phyloP scores from a whole-genome alignment of 805 yeast genomes.

The Priceomyces castillae region DNA sequence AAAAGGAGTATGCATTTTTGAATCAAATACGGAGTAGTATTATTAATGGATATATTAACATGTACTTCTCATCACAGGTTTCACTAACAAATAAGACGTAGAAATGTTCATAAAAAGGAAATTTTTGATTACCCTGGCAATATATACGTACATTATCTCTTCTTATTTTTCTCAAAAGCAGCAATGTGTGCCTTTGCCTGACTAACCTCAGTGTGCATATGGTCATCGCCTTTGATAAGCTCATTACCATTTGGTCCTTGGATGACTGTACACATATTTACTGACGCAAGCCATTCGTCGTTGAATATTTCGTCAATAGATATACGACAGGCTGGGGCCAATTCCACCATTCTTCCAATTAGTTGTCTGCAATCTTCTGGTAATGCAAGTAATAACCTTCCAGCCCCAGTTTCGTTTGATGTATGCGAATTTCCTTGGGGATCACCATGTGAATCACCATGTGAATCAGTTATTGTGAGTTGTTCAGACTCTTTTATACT shows the following conservation, averaged over 20 bases:
- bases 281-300: constrained; percentile 64
- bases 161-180: constrained; percentile 80
- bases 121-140: too few relatives aligned
- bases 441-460: constrained; percentile 3
- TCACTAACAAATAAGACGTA: too few relatives aligned
- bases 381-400: constrained; percentile 64
- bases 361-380: constrained; percentile 68
- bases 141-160: constrained; percentile 38
- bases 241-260: constrained; percentile 38
- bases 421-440: constrained; percentile 54
- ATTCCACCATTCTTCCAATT: constrained; percentile 72
- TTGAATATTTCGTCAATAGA: constrained; percentile 75
- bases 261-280: constrained; percentile 68
- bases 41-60: too few relatives aligned
- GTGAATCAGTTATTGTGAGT: constrained; percentile 9
- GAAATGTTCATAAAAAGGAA: too few relatives aligned
- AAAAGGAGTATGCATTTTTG: background rate
- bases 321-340: constrained; percentile 84
- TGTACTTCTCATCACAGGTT: too few relatives aligned
- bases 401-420: constrained; percentile 66
- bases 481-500: constrained; percentile 18
- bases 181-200: constrained; percentile 96
- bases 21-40: background rate
- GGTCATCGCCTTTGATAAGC: constrained; percentile 51
- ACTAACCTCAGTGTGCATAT: constrained; percentile 84